Base-by-base conservation (phyloP, 495 filamentous ascomycete genomes). In the Recurvomyces mirabilis region DNA sequence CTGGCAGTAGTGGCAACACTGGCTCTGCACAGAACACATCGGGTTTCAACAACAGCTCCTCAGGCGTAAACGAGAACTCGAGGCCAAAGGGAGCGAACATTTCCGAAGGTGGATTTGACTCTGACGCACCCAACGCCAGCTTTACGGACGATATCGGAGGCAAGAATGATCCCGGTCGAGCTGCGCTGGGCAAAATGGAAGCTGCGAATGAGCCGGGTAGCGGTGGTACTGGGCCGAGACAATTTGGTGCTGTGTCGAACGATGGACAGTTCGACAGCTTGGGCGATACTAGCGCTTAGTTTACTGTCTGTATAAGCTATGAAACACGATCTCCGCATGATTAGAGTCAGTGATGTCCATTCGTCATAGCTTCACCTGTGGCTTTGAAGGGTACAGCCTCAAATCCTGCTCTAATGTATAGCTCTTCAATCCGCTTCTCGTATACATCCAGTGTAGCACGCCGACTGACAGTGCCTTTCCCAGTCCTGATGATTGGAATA, bases 121-220 rank as follows among this genome's bases (percentile, higher is more conserved):
- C 59, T 20, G 57, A 65, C 18, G 59, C 40, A 14, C 67, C 72
- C 15, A 81, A 80, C 44, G 72, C 70, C 13, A 79, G 74, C 54
- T 81, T 75, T 56, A 72, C 56, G 36, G 56, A 64, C 17, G 74
- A 79, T 2, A 74, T 82, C 55, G 79, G 78, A 4, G 61, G 60
- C 5, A 54, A 72, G 44, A 66, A 79, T 46, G 79, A 82, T 62
- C 78, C 79, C 17, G 74, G 74, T n/a, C 60, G 77, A 19, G 45
- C 60, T 14, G 75, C 75, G 12, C 15, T 52, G 25, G 32, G 19
- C 1, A 66, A 70, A 61, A 43, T 60, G 19, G 64, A 69, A 40
- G 69, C 75, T 48, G 56, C 71, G 63, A 61, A 54, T 29, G 46
- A 35, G 14, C 56, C 58, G 41, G 63, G 62, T 29, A 54, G 68